Conservation (phyloP, 257 asterid species). For the Nicotiana attenuata region DNA sequence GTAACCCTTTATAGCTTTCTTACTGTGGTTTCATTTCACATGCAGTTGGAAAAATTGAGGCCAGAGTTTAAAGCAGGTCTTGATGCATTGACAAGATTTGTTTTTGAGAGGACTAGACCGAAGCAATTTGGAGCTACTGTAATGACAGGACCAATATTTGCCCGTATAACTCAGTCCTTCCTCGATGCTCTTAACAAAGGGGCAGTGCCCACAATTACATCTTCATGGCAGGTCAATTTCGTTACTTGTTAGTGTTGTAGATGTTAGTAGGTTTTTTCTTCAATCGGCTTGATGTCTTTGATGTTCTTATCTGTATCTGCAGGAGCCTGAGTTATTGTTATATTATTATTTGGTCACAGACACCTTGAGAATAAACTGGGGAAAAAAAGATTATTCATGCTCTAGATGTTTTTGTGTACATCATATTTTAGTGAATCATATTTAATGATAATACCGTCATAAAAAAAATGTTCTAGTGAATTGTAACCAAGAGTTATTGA, state of each 20-base stretch:
- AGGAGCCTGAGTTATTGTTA: neutral
- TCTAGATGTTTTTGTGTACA: constrained; percentile 1
- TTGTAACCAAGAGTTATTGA: neutral
- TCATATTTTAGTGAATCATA: neutral
- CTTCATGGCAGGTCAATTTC: constrained; percentile 92
- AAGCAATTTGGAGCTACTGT: constrained; percentile 89
- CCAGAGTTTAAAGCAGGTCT: constrained; percentile 89
- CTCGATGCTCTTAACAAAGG: constrained; percentile 95
- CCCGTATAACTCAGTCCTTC: constrained; percentile 86
- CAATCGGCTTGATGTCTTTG: constrained; percentile 9
- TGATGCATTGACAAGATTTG: constrained; percentile 83
- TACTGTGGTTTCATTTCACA: neutral
- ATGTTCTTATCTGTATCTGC: constrained; percentile 7
- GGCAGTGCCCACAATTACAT: constrained; percentile 94
- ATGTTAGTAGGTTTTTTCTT: neutral
- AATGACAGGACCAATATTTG: constrained; percentile 96
- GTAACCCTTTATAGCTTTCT: neutral
- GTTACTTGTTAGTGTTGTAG: constrained; percentile 17
- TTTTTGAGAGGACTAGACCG: constrained; percentile 91
- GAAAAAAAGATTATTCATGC: neutral
- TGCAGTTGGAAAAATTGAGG: constrained; percentile 75
- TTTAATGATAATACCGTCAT: too few species aligned
- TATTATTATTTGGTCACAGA: neutral
- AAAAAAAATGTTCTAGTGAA: neutral
- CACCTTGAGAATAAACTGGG: neutral